These are phyloP conservation scores for Podospora appendiculata DNA, from an alignment of 495 filamentous ascomycete genomes.

Conservation along the genomic window DNA sequence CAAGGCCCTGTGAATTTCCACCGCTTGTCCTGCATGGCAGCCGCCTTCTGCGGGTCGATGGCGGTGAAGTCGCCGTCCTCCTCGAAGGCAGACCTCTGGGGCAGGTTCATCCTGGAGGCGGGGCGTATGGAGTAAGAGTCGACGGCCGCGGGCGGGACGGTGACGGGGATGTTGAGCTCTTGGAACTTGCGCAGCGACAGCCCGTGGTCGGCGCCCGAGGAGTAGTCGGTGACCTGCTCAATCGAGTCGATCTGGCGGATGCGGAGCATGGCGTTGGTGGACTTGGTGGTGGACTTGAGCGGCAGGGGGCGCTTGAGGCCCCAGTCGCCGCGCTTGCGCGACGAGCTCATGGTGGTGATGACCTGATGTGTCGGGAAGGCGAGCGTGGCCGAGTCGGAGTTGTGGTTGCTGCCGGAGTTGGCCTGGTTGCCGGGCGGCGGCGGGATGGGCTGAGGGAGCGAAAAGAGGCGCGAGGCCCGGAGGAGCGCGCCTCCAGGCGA, in stretches of 20 bases:
- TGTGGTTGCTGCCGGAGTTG: slow-evolving; percentile 17
- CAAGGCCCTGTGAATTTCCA: slow-evolving; percentile 81
- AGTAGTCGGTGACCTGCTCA: slow-evolving; percentile 88
- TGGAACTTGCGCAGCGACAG: slow-evolving; percentile 81
- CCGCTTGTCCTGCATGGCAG: slow-evolving; percentile 30
- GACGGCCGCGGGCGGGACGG: slow-evolving; percentile 24
- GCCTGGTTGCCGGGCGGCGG: slow-evolving; percentile 23
- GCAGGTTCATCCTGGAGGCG: slow-evolving; percentile 2
- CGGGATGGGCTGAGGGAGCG: slow-evolving; percentile 47
- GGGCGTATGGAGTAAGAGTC: slow-evolving; percentile 12
- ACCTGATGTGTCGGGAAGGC: slow-evolving; percentile 76
- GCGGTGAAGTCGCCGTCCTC: slow-evolving; percentile 42
- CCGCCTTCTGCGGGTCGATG: slow-evolving; percentile 18
- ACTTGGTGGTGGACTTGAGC: slow-evolving; percentile 60
- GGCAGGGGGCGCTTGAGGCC: slow-evolving; percentile 86
- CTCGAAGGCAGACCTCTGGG: slow-evolving; percentile 52
- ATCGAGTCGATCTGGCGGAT: slow-evolving; percentile 72
- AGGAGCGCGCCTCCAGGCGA: slow-evolving; percentile 56
- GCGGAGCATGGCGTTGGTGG: slow-evolving; percentile 61
- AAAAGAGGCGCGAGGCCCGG: slow-evolving; percentile 51
- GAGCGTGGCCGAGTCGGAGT: slow-evolving; percentile 61
- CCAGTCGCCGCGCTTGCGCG: slow-evolving; percentile 82
- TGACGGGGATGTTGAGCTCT: slow-evolving; percentile 52
- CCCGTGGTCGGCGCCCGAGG: slow-evolving; percentile 74
- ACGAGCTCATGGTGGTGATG: slow-evolving; percentile 70